A percentile compares a stretch with the other conserved stretches of the same genome.
Conservation (phyloP, 2,329 filamentous ascomycete species). For the Ampelomyces quisqualis region DNA sequence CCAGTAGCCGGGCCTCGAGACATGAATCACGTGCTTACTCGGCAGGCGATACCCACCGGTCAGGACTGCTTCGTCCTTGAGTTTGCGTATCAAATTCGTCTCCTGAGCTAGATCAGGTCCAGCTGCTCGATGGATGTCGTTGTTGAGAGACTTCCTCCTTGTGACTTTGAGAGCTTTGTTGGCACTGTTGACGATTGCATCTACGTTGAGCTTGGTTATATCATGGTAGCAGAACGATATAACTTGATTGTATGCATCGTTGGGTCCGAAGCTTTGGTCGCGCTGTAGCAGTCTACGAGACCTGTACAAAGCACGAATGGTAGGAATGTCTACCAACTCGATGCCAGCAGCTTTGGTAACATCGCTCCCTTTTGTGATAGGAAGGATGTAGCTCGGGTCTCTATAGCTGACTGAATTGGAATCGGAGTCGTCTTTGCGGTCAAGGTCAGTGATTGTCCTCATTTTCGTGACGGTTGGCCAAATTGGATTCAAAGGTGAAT, state of each 20-base stretch:
- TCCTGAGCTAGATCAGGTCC: constrained; percentile 31
- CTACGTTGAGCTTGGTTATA: constrained; percentile 35
- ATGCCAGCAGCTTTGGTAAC: constrained; percentile 11
- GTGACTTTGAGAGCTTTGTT: constrained; percentile 12
- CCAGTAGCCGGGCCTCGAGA: constrained; percentile 28
- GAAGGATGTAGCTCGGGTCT: too few relatives aligned
- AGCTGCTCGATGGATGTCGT: constrained; percentile 30
- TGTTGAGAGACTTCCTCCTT: constrained; percentile 21
- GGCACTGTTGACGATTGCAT: constrained; percentile 40
- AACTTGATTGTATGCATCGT: constrained; percentile 32
- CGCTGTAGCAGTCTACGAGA: constrained; percentile 24
- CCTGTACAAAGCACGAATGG: constrained; percentile 30
- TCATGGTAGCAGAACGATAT: constrained; percentile 36
- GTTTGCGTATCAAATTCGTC: constrained; percentile 9
- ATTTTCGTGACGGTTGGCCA: too few relatives aligned
- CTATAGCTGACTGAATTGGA: too few relatives aligned
- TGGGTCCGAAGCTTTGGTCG: constrained; percentile 33
- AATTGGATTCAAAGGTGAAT: too few relatives aligned
- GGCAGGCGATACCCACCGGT: constrained; percentile 35
- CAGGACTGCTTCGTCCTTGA: constrained; percentile 25
- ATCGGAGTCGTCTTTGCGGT: too few relatives aligned
- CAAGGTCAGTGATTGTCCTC: too few relatives aligned
- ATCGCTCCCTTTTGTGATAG: too few relatives aligned
- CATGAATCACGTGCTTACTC: constrained; percentile 35
- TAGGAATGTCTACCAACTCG: constrained; percentile 25